phyloP scores from a whole-genome alignment of 2,329 filamentous ascomycete genomes.

The Microdochium trichocladiopsis region DNA sequence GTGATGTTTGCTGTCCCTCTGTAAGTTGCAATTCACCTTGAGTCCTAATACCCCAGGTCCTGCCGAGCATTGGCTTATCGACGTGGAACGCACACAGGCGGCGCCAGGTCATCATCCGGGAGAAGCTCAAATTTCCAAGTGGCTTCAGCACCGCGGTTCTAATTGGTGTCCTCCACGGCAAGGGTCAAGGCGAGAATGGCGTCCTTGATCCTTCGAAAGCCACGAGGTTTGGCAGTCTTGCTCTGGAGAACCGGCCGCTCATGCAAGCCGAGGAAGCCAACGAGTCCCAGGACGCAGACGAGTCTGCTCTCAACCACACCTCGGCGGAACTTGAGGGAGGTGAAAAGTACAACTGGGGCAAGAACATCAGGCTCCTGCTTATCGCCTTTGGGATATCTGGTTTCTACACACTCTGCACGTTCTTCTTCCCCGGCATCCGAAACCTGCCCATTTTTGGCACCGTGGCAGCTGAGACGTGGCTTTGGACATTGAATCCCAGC shows the following conservation, averaged over 20 bases:
- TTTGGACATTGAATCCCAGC: constrained; percentile 94
- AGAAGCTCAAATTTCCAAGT: constrained; percentile 89
- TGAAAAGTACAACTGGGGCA: constrained; percentile 31
- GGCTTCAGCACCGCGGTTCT: constrained; percentile 93
- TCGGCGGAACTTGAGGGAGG: constrained; percentile 23
- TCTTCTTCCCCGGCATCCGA: constrained; percentile 80
- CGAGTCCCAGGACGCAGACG: constrained; percentile 9
- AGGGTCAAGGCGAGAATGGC: constrained; percentile 26
- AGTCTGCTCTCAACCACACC: constrained; percentile 14
- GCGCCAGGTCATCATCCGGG: constrained; percentile 85
- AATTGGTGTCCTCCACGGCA: constrained; percentile 82
- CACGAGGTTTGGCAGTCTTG: constrained; percentile 22
- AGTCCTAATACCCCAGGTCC: background rate
- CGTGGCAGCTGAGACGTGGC: constrained; percentile 68
- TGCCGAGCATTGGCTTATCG: background rate
- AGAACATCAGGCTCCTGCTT: constrained; percentile 47
- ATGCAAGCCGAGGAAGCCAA: constrained; percentile 9
- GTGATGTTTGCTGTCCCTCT: constrained; percentile 94
- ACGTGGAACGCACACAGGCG: constrained; percentile 34
- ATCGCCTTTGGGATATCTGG: constrained; percentile 53
- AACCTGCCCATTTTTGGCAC: constrained; percentile 82
- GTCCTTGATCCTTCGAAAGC: constrained; percentile 19
- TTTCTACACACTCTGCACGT: constrained; percentile 71
- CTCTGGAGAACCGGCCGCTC: constrained; percentile 21
- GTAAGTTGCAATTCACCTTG: constrained; percentile 23